phyloP scores from a whole-genome alignment of 202 grass and related monocot genomes.

The Miscanthus sacchariflorus region DNA sequence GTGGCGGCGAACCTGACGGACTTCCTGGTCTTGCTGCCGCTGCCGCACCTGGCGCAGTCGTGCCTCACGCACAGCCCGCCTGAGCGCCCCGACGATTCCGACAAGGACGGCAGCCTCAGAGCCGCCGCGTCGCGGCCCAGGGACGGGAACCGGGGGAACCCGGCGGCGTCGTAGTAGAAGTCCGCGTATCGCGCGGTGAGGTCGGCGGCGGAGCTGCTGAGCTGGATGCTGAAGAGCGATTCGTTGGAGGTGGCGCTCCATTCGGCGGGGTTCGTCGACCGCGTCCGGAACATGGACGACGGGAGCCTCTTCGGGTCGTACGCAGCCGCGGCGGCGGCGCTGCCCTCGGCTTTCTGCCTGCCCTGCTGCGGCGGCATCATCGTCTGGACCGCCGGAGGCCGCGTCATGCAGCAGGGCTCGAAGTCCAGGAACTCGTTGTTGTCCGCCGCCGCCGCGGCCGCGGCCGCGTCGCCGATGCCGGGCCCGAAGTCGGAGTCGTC shows the following conservation, averaged over 20 bases:
- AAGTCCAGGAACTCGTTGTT: not conserved
- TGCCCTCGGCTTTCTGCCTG: not conserved
- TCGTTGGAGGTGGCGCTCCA: slow-evolving; percentile 78
- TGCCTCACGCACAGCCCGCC: slow-evolving; percentile 15
- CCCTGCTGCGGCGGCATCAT: slow-evolving; percentile 25
- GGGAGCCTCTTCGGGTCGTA: slow-evolving; percentile 72
- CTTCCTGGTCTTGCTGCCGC: slow-evolving; percentile 31
- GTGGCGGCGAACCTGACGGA: slow-evolving; percentile 46
- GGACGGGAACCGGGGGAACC: slow-evolving; percentile 26
- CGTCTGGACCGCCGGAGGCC: slow-evolving; percentile 42
- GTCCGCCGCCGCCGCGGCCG: too few relatives aligned
- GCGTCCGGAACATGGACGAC: slow-evolving; percentile 62
- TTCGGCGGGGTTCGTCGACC: slow-evolving; percentile 45
- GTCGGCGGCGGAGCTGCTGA: slow-evolving; percentile 49
- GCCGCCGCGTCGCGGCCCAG: not conserved
- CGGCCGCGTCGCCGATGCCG: too few relatives aligned
- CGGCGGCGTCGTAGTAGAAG: slow-evolving; percentile 45
- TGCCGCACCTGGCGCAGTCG: slow-evolving; percentile 32
- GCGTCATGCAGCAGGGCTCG: not conserved
- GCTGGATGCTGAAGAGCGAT: slow-evolving; percentile 83
- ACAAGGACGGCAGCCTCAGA: not conserved
- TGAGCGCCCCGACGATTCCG: not conserved
- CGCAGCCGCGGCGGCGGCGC: not conserved
- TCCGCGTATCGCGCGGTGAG: slow-evolving; percentile 34
- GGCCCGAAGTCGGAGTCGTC: not conserved